Evolutionary conservation across 1,284 basidiomycete species (phyloP), one percentile per base, ranked within the genome.

Genomic region (Cutaneotrichosporon daszewskae): DNA sequence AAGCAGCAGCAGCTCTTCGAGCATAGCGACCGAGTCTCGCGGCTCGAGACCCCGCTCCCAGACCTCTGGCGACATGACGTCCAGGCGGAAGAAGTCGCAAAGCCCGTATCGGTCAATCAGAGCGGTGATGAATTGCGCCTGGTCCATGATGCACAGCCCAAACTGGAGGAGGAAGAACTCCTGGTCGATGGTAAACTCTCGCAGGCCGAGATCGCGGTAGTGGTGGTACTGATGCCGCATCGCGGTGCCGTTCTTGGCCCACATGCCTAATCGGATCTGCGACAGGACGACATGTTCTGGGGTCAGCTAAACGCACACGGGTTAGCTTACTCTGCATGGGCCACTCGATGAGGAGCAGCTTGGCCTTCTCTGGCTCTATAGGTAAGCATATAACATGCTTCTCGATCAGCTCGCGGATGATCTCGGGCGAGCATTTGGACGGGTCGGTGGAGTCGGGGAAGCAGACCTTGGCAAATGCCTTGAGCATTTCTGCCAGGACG

Each of bases 241-340:
- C 6, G 86, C 87, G 57, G 91, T 88, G 3, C 95, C 95, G 57
- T 99, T 99, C 41, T 94, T 84, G 4, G 96, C 92, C 95, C 95
- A 99, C 17, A 97, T 77, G 3, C 92, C 91, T 2, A 88, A 85
- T 14, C 91, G 81, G 43, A 97, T 91, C 69, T 98, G 95, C 0
- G 94, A 89, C 26, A 97, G 83, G 77, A 69, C 59, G 19, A 62
- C 65, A 41, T 65, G 63, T 45, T 60, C 64, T 68, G 5, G 14
- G 29, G 48, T 34, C 34, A 38, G 40, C 29, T 6, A 22, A 13
- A 2, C 4, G 45, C 20, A 6, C 47, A 36, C n/a, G n/a, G n/a
- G 2, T 7, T 33, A 10, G 70, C 80, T 62, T 53, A 87, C 89
- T 88, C 76, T 87, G 74, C 29, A 94, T 64, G 0, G 90, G 88